These are phyloP conservation scores for Aspergillus ruber DNA, from an alignment of 2,329 filamentous ascomycete species.

Conservation along the genomic window DNA sequence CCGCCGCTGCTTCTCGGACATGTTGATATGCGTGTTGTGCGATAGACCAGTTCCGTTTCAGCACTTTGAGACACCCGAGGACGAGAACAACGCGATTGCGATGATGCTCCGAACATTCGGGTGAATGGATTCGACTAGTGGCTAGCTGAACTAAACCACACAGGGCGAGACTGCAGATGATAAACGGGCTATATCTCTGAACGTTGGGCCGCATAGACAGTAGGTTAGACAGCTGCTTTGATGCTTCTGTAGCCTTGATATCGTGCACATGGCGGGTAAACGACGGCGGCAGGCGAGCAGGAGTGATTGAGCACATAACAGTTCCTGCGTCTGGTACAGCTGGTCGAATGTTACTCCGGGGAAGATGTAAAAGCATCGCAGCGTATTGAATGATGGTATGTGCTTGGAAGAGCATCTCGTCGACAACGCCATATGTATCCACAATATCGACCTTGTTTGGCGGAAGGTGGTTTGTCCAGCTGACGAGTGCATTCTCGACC, in stretches of 20 bases:
- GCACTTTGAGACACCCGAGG: slow-evolving; percentile 28
- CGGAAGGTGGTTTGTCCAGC: slow-evolving; percentile 74
- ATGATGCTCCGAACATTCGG: slow-evolving; percentile 34
- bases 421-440: slow-evolving; percentile 61
- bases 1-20: slow-evolving; percentile 22
- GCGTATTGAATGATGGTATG: slow-evolving; percentile 37
- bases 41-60: slow-evolving; percentile 24
- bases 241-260: slow-evolving; percentile 32
- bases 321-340: slow-evolving; percentile 18
- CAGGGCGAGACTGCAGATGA: slow-evolving; percentile 22
- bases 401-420: slow-evolving; percentile 52
- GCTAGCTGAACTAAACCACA: slow-evolving; percentile 31
- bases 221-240: slow-evolving; percentile 24
- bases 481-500: slow-evolving; percentile 52
- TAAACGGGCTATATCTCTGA: slow-evolving; percentile 26
- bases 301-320: neutral
- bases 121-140: slow-evolving; percentile 25
- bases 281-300: slow-evolving; percentile 19
- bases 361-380: slow-evolving; percentile 67
- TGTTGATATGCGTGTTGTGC: slow-evolving; percentile 22
- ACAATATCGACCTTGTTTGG: slow-evolving; percentile 62
- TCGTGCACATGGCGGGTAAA: slow-evolving; percentile 28
- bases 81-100: slow-evolving; percentile 31
- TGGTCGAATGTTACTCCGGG: slow-evolving; percentile 59
- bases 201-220: slow-evolving; percentile 28